Evolutionary conservation across 1,139 yeast genomes (phyloP).

Genomic region (Zygosaccharomyces pseudobailii): DNA sequence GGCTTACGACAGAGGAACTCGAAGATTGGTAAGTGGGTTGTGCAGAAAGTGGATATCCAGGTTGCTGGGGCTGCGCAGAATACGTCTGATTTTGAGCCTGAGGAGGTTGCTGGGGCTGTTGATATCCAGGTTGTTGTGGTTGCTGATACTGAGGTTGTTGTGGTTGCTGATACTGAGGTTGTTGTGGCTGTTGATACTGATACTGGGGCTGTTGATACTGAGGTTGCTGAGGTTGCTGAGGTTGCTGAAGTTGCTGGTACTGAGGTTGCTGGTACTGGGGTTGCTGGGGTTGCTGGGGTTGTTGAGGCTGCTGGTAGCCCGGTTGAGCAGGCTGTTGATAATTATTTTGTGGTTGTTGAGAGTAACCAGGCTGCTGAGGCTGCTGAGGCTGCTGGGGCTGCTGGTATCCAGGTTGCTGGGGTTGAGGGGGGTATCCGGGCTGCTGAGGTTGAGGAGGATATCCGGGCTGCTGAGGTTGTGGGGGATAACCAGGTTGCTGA

Average conservation of each 20-base stretch:
- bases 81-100: not conserved
- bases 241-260: constrained; percentile 9
- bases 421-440: not conserved
- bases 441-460: constrained; percentile 1
- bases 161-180: constrained; percentile 1
- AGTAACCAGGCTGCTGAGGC: constrained; percentile 4
- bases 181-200: constrained; percentile 14
- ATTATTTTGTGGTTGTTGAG: not conserved
- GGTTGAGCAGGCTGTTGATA: constrained; percentile 1
- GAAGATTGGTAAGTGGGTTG: constrained; percentile 3
- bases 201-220: constrained; percentile 10
- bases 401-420: not conserved
- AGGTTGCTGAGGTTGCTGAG: constrained; percentile 8
- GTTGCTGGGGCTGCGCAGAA: not conserved
- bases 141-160: not conserved
- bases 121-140: constrained; percentile 1
- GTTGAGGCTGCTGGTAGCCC: constrained; percentile 9
- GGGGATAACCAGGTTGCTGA: not conserved
- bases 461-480: not conserved
- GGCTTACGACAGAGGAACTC: not conserved
- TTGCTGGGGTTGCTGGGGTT: constrained; percentile 1
- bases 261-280: not conserved
- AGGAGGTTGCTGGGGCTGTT: not conserved
- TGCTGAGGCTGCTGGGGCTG: constrained; percentile 4
- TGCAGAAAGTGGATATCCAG: constrained; percentile 1